phyloP scores from a whole-genome alignment of 1,139 yeast genomes.

The Trichomonascaceae sp. region DNA sequence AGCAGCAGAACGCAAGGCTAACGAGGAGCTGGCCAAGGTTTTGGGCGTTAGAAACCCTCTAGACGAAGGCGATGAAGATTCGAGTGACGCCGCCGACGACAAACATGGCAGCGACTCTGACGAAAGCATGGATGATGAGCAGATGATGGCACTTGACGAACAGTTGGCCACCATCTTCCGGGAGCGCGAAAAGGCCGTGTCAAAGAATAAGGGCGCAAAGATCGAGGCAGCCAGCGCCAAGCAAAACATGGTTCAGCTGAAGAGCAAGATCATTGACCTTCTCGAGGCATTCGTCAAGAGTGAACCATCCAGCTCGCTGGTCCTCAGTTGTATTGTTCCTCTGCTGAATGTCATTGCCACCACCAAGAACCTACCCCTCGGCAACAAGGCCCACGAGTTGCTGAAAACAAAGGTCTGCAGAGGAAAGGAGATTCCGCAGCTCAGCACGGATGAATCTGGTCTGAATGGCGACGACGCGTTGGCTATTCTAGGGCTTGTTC shows the following conservation, averaged over 20 bases:
- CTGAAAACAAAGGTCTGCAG: conserved; percentile 55
- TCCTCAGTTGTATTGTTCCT: conserved; percentile 41
- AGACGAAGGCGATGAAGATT: conserved; percentile 12
- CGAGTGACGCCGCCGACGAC: conserved; percentile 23
- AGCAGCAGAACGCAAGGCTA: conserved; percentile 52
- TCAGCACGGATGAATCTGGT: conserved; percentile 10
- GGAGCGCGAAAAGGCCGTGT: conserved; percentile 31
- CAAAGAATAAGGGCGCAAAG: conserved; percentile 15
- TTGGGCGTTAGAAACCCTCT: conserved; percentile 35
- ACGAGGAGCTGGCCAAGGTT: conserved; percentile 64
- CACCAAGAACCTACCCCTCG: conserved; percentile 58
- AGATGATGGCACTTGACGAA: conserved; percentile 90
- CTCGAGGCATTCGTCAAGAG: conserved; percentile 46
- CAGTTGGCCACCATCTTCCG: conserved; percentile 75
- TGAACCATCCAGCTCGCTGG: conserved; percentile 32
- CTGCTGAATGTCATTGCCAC: conserved; percentile 45
- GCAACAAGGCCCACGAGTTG: conserved; percentile 62
- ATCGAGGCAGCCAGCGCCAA: conserved; percentile 55
- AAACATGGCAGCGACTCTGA: conserved; percentile 49
- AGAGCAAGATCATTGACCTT: conserved; percentile 65
- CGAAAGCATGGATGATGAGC: conserved; percentile 90
- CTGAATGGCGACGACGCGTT: conserved; percentile 8
- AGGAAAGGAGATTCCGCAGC: conserved; percentile 22
- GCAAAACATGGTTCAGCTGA: conserved; percentile 68
- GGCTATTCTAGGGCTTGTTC: conserved; percentile 21